Conservation (phyloP, 768 basidiomycete species). For the Rubroboletus satanas region DNA sequence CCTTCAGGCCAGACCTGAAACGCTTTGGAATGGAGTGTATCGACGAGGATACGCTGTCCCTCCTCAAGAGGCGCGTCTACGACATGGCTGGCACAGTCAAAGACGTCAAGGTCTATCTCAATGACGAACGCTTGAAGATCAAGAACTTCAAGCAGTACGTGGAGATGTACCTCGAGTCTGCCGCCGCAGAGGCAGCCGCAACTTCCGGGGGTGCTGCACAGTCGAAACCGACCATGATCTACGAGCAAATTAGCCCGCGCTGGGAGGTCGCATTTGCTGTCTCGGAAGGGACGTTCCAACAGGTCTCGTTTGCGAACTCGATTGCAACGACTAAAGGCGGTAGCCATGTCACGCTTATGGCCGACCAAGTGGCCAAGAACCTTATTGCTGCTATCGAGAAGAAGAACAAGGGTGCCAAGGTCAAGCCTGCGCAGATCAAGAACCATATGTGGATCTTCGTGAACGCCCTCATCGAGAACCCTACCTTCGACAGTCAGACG, state of each 20-base stretch:
- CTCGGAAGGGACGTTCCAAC: constrained; percentile 88
- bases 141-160: constrained; percentile 97
- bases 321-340: constrained; percentile 97
- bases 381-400: constrained; percentile 80
- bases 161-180: constrained; percentile 84
- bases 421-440: constrained; percentile 92
- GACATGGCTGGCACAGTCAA: constrained; percentile 96
- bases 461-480: constrained; percentile 94
- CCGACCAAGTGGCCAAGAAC: constrained; percentile 87
- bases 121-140: constrained; percentile 87
- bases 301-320: constrained; percentile 97
- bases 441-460: constrained; percentile 99
- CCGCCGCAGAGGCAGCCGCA: constrained; percentile 63
- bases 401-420: constrained; percentile 96
- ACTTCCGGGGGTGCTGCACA: constrained; percentile 76
- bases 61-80: constrained; percentile 91
- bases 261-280: constrained; percentile 97
- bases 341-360: constrained; percentile 80
- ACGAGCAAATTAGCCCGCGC: constrained; percentile 73
- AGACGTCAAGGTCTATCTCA: constrained; percentile 89
- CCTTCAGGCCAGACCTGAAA: constrained; percentile 87
- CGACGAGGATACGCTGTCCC: constrained; percentile 84
- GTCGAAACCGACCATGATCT: constrained; percentile 71
- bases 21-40: constrained; percentile 91
- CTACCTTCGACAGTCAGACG: constrained; percentile 98